Conservation (phyloP, 768 basidiomycete genomes). For the Crucibulum laeve region DNA sequence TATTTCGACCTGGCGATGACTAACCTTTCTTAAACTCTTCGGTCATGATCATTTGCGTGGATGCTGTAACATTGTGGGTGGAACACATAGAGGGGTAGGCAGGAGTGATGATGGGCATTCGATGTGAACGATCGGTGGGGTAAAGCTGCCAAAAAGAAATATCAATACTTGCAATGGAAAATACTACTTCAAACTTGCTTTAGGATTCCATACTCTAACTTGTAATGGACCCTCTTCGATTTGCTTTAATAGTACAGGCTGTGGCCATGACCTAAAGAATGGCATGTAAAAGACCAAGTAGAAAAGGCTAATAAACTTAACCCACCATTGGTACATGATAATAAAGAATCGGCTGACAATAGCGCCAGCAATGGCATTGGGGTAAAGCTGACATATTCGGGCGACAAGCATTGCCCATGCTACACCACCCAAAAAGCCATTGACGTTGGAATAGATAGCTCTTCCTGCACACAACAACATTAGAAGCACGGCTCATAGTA, state of each 20-base stretch:
- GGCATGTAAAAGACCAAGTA: slow-evolving; percentile 5
- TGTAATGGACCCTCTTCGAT: slow-evolving; percentile 94
- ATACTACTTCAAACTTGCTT: slow-evolving; percentile 37
- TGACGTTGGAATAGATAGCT: slow-evolving; percentile 97
- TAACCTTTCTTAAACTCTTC: slow-evolving; percentile 92
- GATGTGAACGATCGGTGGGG: slow-evolving; percentile 87
- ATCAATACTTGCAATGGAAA: background rate
- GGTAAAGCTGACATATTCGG: slow-evolving; percentile 97
- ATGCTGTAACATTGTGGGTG: slow-evolving; percentile 95
- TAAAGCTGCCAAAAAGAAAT: slow-evolving; percentile 56
- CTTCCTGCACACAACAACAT: slow-evolving; percentile 48
- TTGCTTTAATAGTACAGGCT: slow-evolving; percentile 94
- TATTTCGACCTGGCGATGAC: background rate
- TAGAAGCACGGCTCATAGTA: background rate
- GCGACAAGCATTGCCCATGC: slow-evolving; percentile 99
- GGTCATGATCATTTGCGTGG: slow-evolving; percentile 94
- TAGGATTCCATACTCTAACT: slow-evolving; percentile 97
- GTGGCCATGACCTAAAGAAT: slow-evolving; percentile 87
- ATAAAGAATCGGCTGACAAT: slow-evolving; percentile 98
- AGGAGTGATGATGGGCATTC: slow-evolving; percentile 99
- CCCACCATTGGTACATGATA: slow-evolving; percentile 95
- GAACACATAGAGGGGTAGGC: slow-evolving; percentile 99
- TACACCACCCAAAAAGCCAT: slow-evolving; percentile 96
- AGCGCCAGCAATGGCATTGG: slow-evolving; percentile 88
- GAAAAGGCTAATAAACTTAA: slow-evolving; percentile 4